phyloP scores from a whole-genome alignment of 176 grass and related monocot species.

The Paspalum vaginatum region DNA sequence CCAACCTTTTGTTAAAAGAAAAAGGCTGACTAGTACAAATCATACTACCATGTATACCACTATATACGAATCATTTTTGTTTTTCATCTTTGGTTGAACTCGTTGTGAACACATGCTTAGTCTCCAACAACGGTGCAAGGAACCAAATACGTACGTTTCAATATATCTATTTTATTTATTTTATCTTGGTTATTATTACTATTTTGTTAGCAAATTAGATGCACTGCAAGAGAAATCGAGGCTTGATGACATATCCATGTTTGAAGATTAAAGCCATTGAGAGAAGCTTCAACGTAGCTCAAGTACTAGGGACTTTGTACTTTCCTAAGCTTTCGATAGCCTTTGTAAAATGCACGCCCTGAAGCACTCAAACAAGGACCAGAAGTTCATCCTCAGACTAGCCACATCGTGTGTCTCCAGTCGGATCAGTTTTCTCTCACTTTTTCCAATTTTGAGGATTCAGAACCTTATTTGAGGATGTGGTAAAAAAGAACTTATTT shows the following conservation, averaged over 20 bases:
- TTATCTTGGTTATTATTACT: not conserved
- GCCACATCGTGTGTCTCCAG: not conserved
- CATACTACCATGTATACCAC: not conserved
- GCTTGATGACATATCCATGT: not conserved
- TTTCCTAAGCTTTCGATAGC: not conserved
- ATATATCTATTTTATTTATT: not conserved
- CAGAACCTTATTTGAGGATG: not conserved
- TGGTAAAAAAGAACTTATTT: not conserved
- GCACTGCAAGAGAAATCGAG: not conserved
- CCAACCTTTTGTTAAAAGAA: not conserved
- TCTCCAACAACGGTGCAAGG: not conserved
- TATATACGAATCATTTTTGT: no score
- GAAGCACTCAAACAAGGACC: not conserved
- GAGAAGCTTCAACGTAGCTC: not conserved
- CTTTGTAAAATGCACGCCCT: not conserved
- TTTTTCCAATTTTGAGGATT: not conserved
- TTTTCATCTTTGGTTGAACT: not conserved
- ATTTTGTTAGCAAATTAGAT: not conserved
- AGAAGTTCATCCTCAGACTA: not conserved
- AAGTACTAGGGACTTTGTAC: not conserved
- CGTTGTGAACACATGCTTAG: not conserved
- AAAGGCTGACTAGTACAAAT: not conserved
- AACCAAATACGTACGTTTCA: not conserved
- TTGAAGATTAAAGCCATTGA: not conserved
- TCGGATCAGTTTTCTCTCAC: not conserved